A percentile compares a stretch with the other conserved stretches of the same genome.
These are phyloP conservation scores for Solanum virginianum DNA, from an alignment of 257 asterid species.

Conservation along the genomic window DNA sequence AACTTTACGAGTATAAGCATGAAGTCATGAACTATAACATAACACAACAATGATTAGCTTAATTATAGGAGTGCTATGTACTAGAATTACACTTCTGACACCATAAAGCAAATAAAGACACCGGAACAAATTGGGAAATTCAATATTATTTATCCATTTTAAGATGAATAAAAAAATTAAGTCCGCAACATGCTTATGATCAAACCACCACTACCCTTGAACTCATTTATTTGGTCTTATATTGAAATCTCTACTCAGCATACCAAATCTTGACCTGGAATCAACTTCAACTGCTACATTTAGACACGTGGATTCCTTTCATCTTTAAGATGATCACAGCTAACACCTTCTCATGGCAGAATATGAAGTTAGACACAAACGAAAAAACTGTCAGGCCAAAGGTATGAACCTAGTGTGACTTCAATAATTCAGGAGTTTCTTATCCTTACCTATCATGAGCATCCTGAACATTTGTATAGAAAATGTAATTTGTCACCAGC, in stretches of 20 bases:
- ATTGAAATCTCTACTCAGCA: constrained; percentile 7
- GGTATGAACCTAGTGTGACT: constrained; percentile 6
- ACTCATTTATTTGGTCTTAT: neutral
- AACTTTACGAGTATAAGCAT: constrained; percentile 39
- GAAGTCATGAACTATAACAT: constrained; percentile 37
- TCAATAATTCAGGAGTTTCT: constrained; percentile 10
- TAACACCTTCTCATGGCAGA: constrained; percentile 4
- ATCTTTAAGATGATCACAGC: constrained; percentile 20
- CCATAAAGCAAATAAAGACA: neutral
- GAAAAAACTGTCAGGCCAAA: constrained; percentile 6
- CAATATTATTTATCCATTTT: neutral
- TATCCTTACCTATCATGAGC: constrained; percentile 39
- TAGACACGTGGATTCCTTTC: constrained; percentile 6
- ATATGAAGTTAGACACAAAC: constrained; percentile 2
- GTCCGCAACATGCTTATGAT: neutral
- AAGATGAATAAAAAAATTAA: neutral
- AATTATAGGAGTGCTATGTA: neutral
- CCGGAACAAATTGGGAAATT: neutral
- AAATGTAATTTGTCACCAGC: constrained; percentile 21
- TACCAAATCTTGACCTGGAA: constrained; percentile 1
- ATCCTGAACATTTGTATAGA: constrained; percentile 11
- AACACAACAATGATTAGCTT: constrained; percentile 24
- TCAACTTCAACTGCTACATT: constrained; percentile 24
- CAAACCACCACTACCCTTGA: constrained; percentile 1
- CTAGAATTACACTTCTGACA: neutral